Evolutionary conservation across 768 basidiomycete genomes (phyloP).

Genomic region (Cytidiella melzeri): DNA sequence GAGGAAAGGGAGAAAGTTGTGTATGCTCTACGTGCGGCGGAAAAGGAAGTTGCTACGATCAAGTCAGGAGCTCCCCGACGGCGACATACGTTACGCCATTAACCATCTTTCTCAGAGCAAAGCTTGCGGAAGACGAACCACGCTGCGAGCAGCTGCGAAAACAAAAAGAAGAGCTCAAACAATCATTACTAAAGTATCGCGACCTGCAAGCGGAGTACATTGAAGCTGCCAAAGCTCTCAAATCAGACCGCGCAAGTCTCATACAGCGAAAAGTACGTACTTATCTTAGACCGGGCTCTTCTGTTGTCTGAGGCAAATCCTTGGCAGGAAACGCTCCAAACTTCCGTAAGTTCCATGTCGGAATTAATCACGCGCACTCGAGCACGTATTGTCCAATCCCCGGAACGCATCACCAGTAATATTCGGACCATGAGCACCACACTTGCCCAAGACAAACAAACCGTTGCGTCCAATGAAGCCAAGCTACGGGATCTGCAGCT

Average conservation of each 20-base stretch:
- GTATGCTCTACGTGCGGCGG: conserved; percentile 41
- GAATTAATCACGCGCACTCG: conserved; percentile 60
- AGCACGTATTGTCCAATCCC: conserved; percentile 83
- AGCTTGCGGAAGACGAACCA: conserved; percentile 65
- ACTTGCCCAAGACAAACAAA: conserved; percentile 65
- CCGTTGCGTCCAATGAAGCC: conserved; percentile 55
- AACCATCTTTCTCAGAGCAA: conserved; percentile 44
- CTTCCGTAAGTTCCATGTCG: conserved; percentile 50
- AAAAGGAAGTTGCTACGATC: conserved; percentile 45
- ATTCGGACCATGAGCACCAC: conserved; percentile 71
- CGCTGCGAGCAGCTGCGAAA: conserved; percentile 50
- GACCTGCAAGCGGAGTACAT: conserved; percentile 52
- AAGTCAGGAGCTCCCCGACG: conserved; percentile 39
- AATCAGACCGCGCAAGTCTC: conserved; percentile 59
- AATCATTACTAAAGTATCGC: conserved; percentile 65
- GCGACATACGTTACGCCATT: background rate
- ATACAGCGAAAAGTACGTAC: conserved; percentile 54
- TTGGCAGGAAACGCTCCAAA: conserved; percentile 53
- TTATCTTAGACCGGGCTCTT: background rate
- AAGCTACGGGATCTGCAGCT: conserved; percentile 74
- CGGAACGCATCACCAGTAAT: conserved; percentile 80
- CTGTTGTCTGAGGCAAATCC: background rate
- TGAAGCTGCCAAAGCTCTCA: conserved; percentile 65
- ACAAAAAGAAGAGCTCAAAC: conserved; percentile 57
- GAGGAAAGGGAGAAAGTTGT: conserved; percentile 56